These are phyloP conservation scores for Tricladium varicosporioides DNA, from an alignment of 2,329 filamentous ascomycete genomes.

Conservation along the genomic window DNA sequence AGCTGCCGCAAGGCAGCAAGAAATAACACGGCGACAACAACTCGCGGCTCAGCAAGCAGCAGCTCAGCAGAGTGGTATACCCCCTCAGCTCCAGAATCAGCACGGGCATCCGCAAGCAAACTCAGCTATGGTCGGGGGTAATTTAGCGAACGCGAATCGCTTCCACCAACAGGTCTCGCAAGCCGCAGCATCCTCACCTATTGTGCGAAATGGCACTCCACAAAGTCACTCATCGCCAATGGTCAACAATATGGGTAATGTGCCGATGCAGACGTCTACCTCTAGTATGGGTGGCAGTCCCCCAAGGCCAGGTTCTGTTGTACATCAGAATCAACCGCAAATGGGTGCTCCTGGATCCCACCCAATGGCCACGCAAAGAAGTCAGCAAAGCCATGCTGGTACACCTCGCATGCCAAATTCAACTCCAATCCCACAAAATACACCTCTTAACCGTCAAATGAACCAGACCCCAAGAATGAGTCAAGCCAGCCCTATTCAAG, in stretches of 20 bases:
- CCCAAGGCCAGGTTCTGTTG: slow-evolving; percentile 63
- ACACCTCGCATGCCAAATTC: slow-evolving; percentile 61
- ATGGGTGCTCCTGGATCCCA: slow-evolving; percentile 60
- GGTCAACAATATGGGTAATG: slow-evolving; percentile 45
- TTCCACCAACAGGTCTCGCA: slow-evolving; percentile 54
- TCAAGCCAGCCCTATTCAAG: slow-evolving; percentile 60
- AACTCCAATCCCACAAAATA: slow-evolving; percentile 62
- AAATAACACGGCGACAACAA: slow-evolving; percentile 34
- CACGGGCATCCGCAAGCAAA: slow-evolving; percentile 45
- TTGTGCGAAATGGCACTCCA: slow-evolving; percentile 61
- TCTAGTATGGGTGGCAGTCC: slow-evolving; percentile 70
- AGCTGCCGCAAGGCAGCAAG: slow-evolving; percentile 24
- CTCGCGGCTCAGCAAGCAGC: slow-evolving; percentile 11
- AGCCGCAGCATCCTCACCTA: slow-evolving; percentile 65
- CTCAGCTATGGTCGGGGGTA: slow-evolving; percentile 40
- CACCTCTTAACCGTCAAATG: slow-evolving; percentile 53
- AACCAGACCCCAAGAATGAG: slow-evolving; percentile 61
- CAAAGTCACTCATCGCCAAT: slow-evolving; percentile 65
- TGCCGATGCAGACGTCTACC: slow-evolving; percentile 62
- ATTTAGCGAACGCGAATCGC: slow-evolving; percentile 36
- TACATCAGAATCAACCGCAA: slow-evolving; percentile 52
- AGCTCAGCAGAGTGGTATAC: slow-evolving; percentile 33
- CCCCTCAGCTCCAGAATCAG: slow-evolving; percentile 37
- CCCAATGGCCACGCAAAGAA: slow-evolving; percentile 62
- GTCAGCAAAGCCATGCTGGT: slow-evolving; percentile 65